Evolutionary conservation across 2,329 filamentous ascomycete species (phyloP).

Genomic region (Paraphaeosphaeria sporulosa): DNA sequence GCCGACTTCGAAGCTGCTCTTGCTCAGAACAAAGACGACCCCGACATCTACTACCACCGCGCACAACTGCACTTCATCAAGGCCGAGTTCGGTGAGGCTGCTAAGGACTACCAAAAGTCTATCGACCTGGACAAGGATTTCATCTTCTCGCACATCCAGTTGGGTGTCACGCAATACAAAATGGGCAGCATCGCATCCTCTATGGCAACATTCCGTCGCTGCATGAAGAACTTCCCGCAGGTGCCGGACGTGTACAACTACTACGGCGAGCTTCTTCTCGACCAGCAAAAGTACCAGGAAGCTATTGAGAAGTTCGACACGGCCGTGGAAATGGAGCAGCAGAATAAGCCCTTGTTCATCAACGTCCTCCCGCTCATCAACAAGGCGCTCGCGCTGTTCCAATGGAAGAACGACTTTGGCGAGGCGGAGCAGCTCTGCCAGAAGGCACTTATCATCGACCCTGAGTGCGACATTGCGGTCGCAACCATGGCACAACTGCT

Average conservation of each 20-base stretch:
- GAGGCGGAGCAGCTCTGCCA: slow-evolving; percentile 97
- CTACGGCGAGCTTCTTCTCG: slow-evolving; percentile 94
- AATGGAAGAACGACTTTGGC: slow-evolving; percentile 96
- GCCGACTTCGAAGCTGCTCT: slow-evolving; percentile 88
- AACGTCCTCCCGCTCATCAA: slow-evolving; percentile 98
- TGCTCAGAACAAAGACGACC: slow-evolving; percentile 84
- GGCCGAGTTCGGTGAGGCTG: slow-evolving; percentile 88
- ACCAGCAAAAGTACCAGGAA: slow-evolving; percentile 94
- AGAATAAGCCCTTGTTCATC: slow-evolving; percentile 91
- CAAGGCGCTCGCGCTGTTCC: slow-evolving; percentile 95
- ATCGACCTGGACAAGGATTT: slow-evolving; percentile 96
- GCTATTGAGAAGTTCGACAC: slow-evolving; percentile 98
- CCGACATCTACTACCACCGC: slow-evolving; percentile 98
- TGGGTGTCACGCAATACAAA: slow-evolving; percentile 99
- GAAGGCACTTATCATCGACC: slow-evolving; percentile 96
- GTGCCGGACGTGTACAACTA: slow-evolving; percentile 99
- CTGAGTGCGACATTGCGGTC: slow-evolving; percentile 97
- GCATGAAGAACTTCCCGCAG: slow-evolving; percentile 97
- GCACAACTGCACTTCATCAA: slow-evolving; percentile 99
- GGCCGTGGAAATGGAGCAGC: slow-evolving; percentile 98
- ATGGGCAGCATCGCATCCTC: slow-evolving; percentile 97
- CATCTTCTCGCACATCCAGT: slow-evolving; percentile 99
- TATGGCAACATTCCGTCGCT: slow-evolving; percentile 97
- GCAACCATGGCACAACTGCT: slow-evolving; percentile 98
- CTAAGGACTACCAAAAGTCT: slow-evolving; percentile 99